phyloP scores from a whole-genome alignment of 345 rosid genomes.

The Hibiscus tridactylites region DNA sequence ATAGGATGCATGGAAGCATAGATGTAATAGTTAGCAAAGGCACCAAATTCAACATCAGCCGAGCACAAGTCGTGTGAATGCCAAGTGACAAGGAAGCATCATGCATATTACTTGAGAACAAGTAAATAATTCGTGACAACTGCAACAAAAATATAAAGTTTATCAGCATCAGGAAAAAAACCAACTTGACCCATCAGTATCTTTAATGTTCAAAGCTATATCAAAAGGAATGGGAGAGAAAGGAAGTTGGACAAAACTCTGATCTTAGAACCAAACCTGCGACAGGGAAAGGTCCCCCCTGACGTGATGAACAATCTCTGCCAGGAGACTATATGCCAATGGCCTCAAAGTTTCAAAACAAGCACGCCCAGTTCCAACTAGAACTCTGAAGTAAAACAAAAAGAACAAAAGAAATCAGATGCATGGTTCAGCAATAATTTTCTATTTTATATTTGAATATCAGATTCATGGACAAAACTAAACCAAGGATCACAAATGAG shows the following conservation, averaged over 20 bases:
- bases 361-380: conserved; percentile 96
- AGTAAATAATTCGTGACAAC: conserved; percentile 71
- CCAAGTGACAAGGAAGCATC: conserved; percentile 80
- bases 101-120: conserved; percentile 67
- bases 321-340: conserved; percentile 91
- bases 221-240: neutral
- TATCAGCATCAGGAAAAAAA: conserved; percentile 2
- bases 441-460: too few species aligned
- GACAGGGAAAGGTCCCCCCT: conserved; percentile 75
- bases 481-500: too few species aligned
- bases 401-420: neutral
- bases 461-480: too few species aligned
- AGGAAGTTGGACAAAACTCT: neutral
- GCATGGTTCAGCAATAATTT: neutral
- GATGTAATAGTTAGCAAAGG: conserved; percentile 5
- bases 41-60: conserved; percentile 57
- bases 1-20: neutral
- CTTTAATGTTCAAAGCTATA: neutral
- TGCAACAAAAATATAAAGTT: conserved; percentile 29
- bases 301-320: conserved; percentile 99
- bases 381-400: conserved; percentile 47
- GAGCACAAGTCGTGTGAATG: conserved; percentile 96
- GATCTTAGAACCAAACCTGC: conserved; percentile 44
- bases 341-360: conserved; percentile 97
- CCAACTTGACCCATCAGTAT: neutral